Evolutionary conservation across 805 yeast genomes (phyloP), one percentile per base, ranked within the genome.

Genomic region (Kodamaea fukazawae): DNA sequence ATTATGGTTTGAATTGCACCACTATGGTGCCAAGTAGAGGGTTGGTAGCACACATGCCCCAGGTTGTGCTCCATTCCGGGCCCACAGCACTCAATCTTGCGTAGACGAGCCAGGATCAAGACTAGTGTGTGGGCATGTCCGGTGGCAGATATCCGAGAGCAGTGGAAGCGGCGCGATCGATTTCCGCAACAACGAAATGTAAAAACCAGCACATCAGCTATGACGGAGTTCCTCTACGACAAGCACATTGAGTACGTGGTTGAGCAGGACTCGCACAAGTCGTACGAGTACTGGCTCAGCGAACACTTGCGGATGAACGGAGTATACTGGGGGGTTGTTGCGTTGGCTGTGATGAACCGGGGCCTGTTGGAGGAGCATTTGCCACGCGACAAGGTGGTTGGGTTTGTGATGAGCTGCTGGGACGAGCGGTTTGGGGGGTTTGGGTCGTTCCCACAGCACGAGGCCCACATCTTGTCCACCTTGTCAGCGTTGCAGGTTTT

Each of bases 251-350:
- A 60, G 17, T 69, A 58, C 48, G 56, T 67, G 14, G 46, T 61
- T 34, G 57, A 58, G 14, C 65, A 67, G 26, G 70, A 69, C 47
- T 61, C 67, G 10, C 53, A 55, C 29, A 75, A 40, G 73, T 79
- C 57, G 75, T 83, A 55, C 66, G 89, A 84, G 51, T 90, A 88
- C 61, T 88, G 96, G 93, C 61, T 90, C 37, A 78, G 87, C 8
- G 98, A 93, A 54, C 98, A 93, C 58, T 68, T 93, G 36, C 73
- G 97, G 23, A 62, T 93, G 71, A 88, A 86, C 53, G 99, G 98
- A 1, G 72, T 93, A 0, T 93, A 93, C 58, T 93, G 99, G 99
- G 98, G 97, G 0, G 67, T 87, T 2, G 83, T 85, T 12, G 88
- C 96, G 0, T 60, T 90, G 23, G 75, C 76, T 36, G 61, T 83